phyloP scores from a whole-genome alignment of 768 basidiomycete genomes.

The Tremella fuciformis region DNA sequence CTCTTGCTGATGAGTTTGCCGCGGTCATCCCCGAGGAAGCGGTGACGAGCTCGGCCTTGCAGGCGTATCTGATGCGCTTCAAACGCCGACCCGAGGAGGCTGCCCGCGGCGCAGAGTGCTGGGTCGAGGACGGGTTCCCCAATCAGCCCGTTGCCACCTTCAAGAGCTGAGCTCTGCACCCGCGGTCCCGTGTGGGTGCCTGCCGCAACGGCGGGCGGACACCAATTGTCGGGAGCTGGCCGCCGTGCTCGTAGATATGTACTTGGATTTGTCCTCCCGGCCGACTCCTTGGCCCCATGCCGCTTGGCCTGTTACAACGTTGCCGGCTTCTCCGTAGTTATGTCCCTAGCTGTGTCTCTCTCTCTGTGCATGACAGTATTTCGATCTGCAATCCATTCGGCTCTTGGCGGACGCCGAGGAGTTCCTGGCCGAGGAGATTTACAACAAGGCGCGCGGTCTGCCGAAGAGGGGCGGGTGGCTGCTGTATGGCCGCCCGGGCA shows the following conservation, averaged over 20 bases:
- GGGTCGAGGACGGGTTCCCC: conserved; percentile 5
- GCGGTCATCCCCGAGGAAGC: conserved; percentile 70
- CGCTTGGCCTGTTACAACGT: too few species aligned
- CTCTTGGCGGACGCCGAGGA: conserved; percentile 20
- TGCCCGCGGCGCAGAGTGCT: neutral
- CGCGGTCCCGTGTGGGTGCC: too few species aligned
- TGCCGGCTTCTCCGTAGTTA: too few species aligned
- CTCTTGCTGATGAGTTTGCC: conserved; percentile 63
- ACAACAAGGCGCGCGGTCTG: conserved; percentile 17
- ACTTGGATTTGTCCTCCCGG: too few species aligned
- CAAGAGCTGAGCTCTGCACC: too few species aligned
- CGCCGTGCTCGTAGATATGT: too few species aligned
- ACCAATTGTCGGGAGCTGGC: too few species aligned
- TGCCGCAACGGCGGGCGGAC: too few species aligned
- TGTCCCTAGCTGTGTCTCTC: too few species aligned
- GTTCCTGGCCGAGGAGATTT: conserved; percentile 18
- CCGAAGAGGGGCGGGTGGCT: conserved; percentile 26
- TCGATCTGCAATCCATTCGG: too few species aligned
- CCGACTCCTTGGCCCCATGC: too few species aligned
- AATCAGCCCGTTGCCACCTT: neutral
- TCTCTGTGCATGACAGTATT: too few species aligned
- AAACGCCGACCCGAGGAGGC: conserved; percentile 59
- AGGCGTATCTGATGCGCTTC: conserved; percentile 74
- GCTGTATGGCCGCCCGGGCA: conserved; percentile 26
- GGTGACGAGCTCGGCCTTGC: conserved; percentile 84